phyloP scores from a whole-genome alignment of 1,284 basidiomycete genomes.

The Melampsora larici-populina region DNA sequence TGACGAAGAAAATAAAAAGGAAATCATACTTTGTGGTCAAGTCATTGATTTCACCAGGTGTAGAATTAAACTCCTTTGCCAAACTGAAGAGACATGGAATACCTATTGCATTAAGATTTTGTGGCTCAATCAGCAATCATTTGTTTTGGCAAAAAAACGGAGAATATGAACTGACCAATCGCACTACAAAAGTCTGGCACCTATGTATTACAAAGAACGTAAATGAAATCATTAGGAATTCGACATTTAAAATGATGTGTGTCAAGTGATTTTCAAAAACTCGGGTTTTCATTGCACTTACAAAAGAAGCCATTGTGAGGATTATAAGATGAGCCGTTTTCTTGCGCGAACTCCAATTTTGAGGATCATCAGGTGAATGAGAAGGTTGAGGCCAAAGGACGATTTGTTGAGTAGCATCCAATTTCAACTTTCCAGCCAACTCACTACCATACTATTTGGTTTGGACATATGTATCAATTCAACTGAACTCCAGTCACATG shows the following conservation, averaged over 20 bases:
- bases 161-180: no score
- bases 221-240: not conserved
- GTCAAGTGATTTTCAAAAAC: not conserved
- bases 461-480: no score
- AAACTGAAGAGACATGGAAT: slow-evolving; percentile 60
- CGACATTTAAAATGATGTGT: not conserved
- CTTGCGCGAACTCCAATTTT: slow-evolving; percentile 21
- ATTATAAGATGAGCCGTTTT: slow-evolving; percentile 26
- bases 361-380: slow-evolving; percentile 27
- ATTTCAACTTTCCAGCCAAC: slow-evolving; percentile 24
- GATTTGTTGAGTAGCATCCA: slow-evolving; percentile 10
- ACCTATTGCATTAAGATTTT: slow-evolving; percentile 18
- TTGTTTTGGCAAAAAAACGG: no score
- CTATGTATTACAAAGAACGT: not conserved
- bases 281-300: not conserved
- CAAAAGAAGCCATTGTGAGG: slow-evolving; percentile 39
- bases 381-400: slow-evolving; percentile 39
- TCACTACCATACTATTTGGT: slow-evolving; percentile 1
- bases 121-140: no score
- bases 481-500: no score
- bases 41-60: slow-evolving; percentile 63
- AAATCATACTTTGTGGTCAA: slow-evolving; percentile 52
- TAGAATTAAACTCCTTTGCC: slow-evolving; percentile 63
- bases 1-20: no score
- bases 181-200: slow-evolving; percentile 14